phyloP scores from a whole-genome alignment of 1,284 basidiomycete genomes.

The Cystobasidium slooffiae region DNA sequence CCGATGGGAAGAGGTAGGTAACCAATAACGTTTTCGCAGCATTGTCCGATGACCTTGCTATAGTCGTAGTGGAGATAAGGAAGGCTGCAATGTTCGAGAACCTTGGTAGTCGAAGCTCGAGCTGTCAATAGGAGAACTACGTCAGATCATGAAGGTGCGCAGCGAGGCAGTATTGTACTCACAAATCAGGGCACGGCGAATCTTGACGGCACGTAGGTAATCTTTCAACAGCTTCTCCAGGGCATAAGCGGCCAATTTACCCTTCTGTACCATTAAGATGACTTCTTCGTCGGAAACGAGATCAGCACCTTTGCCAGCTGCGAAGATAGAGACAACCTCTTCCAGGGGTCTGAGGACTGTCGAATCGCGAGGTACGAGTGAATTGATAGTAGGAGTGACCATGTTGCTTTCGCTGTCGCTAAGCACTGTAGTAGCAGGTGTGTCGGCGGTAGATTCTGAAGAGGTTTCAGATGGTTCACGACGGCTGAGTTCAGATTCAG shows the following conservation, averaged over 20 bases:
- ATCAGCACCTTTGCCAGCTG: conserved; percentile 67
- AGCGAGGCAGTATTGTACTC: conserved; percentile 57
- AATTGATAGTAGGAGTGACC: conserved; percentile 30
- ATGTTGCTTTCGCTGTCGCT: conserved; percentile 39
- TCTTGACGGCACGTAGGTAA: conserved; percentile 80
- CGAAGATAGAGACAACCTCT: conserved; percentile 83
- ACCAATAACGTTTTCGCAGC: conserved; percentile 98
- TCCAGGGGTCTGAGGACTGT: conserved; percentile 60
- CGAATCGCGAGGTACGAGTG: conserved; percentile 7
- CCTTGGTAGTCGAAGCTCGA: conserved; percentile 81
- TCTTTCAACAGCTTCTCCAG: conserved; percentile 91
- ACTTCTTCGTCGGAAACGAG: conserved; percentile 90
- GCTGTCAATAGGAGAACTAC: conserved; percentile 61
- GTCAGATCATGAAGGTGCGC: background rate
- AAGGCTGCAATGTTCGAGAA: conserved; percentile 80
- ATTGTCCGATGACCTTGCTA: conserved; percentile 90
- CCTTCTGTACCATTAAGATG: conserved; percentile 83
- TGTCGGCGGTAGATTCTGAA: conserved; percentile 49
- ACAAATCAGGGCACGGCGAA: conserved; percentile 90
- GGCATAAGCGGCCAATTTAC: conserved; percentile 91
- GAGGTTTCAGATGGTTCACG: conserved; percentile 49
- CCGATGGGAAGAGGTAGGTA: conserved; percentile 96
- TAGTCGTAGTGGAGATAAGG: conserved; percentile 92
- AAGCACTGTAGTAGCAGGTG: conserved; percentile 44
- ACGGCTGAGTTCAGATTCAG: conserved; percentile 28